These are phyloP conservation scores for Datura wrightii DNA, from an alignment of 257 asterid species.

Conservation along the genomic window DNA sequence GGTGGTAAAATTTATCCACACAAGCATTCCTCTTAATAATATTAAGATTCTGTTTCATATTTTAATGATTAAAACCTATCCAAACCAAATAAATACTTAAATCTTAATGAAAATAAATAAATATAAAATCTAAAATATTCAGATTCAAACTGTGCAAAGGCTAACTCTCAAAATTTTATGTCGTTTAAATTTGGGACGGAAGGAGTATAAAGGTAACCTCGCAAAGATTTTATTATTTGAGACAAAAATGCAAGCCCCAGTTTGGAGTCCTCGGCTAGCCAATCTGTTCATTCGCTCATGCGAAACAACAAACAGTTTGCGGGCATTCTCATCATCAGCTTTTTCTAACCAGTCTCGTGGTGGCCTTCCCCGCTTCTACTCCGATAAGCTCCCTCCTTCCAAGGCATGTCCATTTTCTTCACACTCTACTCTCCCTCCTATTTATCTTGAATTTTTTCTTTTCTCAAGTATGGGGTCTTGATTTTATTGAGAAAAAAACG, in stretches of 20 bases:
- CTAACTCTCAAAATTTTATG: no score
- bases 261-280: constrained; percentile 41
- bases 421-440: not conserved
- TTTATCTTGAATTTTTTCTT: not conserved
- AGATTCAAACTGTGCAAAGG: no score
- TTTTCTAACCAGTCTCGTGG: constrained; percentile 88
- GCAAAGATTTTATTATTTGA: not conserved
- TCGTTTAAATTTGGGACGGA: no score
- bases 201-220: not conserved
- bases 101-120: no score
- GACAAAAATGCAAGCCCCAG: constrained; percentile 45
- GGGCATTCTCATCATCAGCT: constrained; percentile 61
- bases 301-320: constrained; percentile 35
- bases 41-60: no score
- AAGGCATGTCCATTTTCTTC: constrained; percentile 46
- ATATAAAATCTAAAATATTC: no score
- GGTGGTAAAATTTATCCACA: no score
- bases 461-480: not conserved
- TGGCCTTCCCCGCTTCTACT: constrained; percentile 93
- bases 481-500: not conserved
- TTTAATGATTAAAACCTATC: no score
- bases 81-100: no score
- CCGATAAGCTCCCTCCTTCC: constrained; percentile 66
- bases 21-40: no score
- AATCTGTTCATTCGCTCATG: constrained; percentile 39